These are phyloP conservation scores for Dactylellina sp. DNA, from an alignment of 2,329 filamentous ascomycete species.

Conservation along the genomic window DNA sequence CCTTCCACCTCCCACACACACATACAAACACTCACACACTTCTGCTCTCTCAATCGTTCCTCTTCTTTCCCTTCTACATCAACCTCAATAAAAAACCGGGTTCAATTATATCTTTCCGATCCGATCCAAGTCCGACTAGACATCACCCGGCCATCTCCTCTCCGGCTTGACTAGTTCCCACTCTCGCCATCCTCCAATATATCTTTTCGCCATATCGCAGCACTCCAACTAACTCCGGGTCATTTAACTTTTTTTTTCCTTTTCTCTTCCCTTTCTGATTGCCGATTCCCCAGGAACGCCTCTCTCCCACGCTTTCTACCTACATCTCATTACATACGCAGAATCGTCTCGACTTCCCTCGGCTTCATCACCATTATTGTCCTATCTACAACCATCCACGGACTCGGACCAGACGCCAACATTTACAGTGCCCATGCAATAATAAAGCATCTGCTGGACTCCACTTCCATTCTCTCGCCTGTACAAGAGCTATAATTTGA, in stretches of 20 bases:
- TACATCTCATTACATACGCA: constrained; percentile 2
- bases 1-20: constrained; percentile 24
- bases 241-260: not conserved
- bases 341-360: not conserved
- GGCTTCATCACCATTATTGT: too few species aligned
- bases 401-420: not conserved
- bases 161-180: not conserved
- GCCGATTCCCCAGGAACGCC: constrained; percentile 19
- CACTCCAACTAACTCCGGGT: not conserved
- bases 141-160: not conserved
- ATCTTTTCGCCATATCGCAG: constrained; percentile 21
- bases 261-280: constrained; percentile 1
- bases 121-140: not conserved
- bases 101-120: constrained; percentile 4
- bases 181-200: constrained; percentile 7
- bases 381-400: constrained; percentile 5
- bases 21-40: too few species aligned
- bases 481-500: not conserved
- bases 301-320: not conserved
- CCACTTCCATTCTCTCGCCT: not conserved
- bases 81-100: not conserved
- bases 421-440: not conserved
- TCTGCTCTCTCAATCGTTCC: constrained; percentile 25
- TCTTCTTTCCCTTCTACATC: constrained; percentile 6
- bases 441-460: too few species aligned